phyloP scores from a whole-genome alignment of 164 flowering plant genomes.

The Aristolochia californica region DNA sequence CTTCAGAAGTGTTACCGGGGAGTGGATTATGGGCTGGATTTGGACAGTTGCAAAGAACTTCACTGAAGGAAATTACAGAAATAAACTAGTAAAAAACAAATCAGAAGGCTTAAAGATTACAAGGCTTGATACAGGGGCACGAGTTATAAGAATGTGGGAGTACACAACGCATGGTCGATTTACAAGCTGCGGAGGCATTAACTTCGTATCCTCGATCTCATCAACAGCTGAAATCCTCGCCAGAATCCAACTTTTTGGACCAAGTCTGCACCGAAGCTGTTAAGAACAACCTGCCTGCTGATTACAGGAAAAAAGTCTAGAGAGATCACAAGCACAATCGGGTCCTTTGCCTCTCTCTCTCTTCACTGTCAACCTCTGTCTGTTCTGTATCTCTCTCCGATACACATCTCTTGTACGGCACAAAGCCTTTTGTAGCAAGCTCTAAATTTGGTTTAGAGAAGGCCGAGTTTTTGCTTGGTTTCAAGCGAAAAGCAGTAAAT shows the following conservation, averaged over 20 bases:
- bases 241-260: not conserved
- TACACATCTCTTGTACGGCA: conserved; percentile 55
- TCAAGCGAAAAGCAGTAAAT: conserved; percentile 8
- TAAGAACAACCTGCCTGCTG: not conserved
- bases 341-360: conserved; percentile 26
- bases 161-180: conserved; percentile 1
- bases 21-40: no score
- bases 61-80: no score
- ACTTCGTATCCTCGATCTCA: not conserved
- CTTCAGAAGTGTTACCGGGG: no score
- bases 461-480: conserved; percentile 18
- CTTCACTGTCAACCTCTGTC: conserved; percentile 14
- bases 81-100: no score
- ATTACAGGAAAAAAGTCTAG: not conserved
- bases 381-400: conserved; percentile 27
- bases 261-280: not conserved
- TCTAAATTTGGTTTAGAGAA: conserved; percentile 10
- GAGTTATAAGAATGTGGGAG: not conserved
- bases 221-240: not conserved
- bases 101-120: no score
- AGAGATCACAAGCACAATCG: conserved; percentile 24
- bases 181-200: conserved; percentile 8
- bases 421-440: conserved; percentile 36
- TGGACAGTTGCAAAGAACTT: no score
- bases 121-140: no score